These are phyloP conservation scores for Fusarium heterosporum DNA, from an alignment of 2,329 filamentous ascomycete genomes.

Conservation along the genomic window DNA sequence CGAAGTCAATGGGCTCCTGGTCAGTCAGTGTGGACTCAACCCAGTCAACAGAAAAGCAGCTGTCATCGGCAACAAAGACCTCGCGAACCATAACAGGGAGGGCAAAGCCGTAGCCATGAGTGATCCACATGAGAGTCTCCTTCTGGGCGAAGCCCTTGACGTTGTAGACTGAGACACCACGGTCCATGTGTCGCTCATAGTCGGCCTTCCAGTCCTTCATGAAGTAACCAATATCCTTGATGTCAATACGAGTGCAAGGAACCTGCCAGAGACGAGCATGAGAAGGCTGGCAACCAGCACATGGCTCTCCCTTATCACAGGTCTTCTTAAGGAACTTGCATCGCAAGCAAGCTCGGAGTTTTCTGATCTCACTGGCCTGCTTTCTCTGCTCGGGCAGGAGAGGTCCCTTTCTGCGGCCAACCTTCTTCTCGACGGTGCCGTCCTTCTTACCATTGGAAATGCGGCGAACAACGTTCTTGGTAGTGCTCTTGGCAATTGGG, in stretches of 20 bases:
- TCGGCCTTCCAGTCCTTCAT: constrained; percentile 99
- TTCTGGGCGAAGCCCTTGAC: constrained; percentile 84
- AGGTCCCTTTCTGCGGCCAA: constrained; percentile 89
- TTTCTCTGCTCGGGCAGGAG: constrained; percentile 93
- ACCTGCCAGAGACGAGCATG: constrained; percentile 98
- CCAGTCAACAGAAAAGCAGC: constrained; percentile 95
- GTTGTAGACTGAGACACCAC: constrained; percentile 91
- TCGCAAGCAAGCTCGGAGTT: constrained; percentile 89
- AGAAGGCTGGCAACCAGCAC: constrained; percentile 92
- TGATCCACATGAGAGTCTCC: constrained; percentile 86
- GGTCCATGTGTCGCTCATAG: constrained; percentile 88
- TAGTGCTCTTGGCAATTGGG: constrained; percentile 77
- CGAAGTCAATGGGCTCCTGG: constrained; percentile 82
- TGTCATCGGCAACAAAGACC: constrained; percentile 90
- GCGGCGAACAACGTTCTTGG: constrained; percentile 87
- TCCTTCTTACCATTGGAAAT: constrained; percentile 83
- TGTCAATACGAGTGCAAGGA: constrained; percentile 96
- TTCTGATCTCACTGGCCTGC: constrained; percentile 96
- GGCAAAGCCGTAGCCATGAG: constrained; percentile 94
- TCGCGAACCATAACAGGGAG: constrained; percentile 94
- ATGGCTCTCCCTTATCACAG: constrained; percentile 97
- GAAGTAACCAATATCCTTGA: constrained; percentile 98
- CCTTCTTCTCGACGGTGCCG: constrained; percentile 84
- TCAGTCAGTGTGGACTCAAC: constrained; percentile 78
- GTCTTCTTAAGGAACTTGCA: constrained; percentile 99